Conservation (phyloP, 1,284 basidiomycete genomes). For the Ceratobasidium sp. region DNA sequence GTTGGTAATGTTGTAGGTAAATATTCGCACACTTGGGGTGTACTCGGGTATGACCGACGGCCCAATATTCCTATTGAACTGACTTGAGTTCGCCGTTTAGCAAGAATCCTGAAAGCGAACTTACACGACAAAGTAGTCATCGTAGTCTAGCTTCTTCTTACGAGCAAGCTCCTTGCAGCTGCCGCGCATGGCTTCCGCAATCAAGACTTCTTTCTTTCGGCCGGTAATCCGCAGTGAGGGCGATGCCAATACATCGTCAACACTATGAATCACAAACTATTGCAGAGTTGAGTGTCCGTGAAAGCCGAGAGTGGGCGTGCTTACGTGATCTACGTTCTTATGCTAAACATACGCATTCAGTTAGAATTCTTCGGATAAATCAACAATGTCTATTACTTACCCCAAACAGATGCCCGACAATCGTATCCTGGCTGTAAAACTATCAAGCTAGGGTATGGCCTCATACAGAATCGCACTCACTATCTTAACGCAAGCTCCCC, state of each 20-base stretch:
- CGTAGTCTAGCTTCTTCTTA: constrained; percentile 70
- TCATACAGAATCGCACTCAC: neutral
- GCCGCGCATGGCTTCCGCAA: constrained; percentile 38
- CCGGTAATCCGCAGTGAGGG: constrained; percentile 38
- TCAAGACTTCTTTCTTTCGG: constrained; percentile 39
- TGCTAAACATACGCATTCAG: constrained; percentile 63
- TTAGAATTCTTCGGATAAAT: neutral
- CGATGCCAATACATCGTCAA: constrained; percentile 18
- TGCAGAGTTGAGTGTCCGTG: neutral
- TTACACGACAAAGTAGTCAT: constrained; percentile 76
- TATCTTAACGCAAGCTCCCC: constrained; percentile 64
- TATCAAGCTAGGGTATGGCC: neutral
- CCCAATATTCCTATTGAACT: constrained; percentile 69
- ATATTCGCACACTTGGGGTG: constrained; percentile 85
- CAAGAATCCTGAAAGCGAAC: neutral
- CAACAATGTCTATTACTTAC: constrained; percentile 61
- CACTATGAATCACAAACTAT: constrained; percentile 35
- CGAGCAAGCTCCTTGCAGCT: constrained; percentile 50
- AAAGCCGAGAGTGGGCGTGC: constrained; percentile 51
- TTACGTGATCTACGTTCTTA: constrained; percentile 83
- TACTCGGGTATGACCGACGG: constrained; percentile 93
- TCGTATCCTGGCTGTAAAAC: constrained; percentile 77
- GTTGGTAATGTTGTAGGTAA: constrained; percentile 81
- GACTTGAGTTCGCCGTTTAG: neutral
- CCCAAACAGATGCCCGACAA: constrained; percentile 91